These are phyloP conservation scores for Debaryomyces tyrocola DNA, from an alignment of 805 yeast genomes.

Conservation along the genomic window DNA sequence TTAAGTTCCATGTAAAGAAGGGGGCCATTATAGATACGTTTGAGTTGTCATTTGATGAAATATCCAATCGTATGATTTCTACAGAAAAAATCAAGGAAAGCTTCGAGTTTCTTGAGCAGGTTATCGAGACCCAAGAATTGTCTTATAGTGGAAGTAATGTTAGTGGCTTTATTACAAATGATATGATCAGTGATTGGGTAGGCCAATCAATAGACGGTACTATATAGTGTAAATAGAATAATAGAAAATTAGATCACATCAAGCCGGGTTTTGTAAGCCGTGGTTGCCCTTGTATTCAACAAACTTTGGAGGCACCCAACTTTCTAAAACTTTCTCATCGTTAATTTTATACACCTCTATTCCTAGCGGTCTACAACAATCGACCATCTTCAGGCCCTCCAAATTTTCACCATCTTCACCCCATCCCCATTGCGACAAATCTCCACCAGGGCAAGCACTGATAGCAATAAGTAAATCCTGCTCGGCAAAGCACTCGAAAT, in stretches of 20 bases:
- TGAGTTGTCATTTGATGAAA: slow-evolving; percentile 13
- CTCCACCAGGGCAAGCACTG: slow-evolving; percentile 72
- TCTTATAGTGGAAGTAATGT: slow-evolving; percentile 43
- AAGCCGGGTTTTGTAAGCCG: slow-evolving; percentile 34
- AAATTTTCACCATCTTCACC: slow-evolving; percentile 54
- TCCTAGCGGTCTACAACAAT: slow-evolving; percentile 62
- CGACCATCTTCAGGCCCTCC: slow-evolving; percentile 51
- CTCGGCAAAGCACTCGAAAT: slow-evolving; percentile 68
- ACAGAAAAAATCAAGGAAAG: slow-evolving; percentile 16
- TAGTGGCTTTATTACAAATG: slow-evolving; percentile 46
- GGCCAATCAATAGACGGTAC: slow-evolving; percentile 49
- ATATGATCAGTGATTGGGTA: slow-evolving; percentile 44
- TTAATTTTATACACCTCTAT: slow-evolving; percentile 59
- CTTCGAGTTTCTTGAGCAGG: slow-evolving; percentile 34
- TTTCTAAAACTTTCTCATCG: slow-evolving; percentile 42
- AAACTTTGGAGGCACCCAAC: slow-evolving; percentile 53
- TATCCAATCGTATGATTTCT: not conserved
- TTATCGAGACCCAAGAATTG: slow-evolving; percentile 27
- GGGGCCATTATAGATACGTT: slow-evolving; percentile 25
- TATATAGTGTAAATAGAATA: slow-evolving; percentile 11
- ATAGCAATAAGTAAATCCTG: slow-evolving; percentile 63
- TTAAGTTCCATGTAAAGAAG: slow-evolving; percentile 50
- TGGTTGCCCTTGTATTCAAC: slow-evolving; percentile 58
- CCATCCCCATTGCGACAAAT: slow-evolving; percentile 69
- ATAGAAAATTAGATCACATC: not conserved